Base-by-base conservation (phyloP, 2,329 filamentous ascomycete genomes). In the Alternaria infectoria region DNA sequence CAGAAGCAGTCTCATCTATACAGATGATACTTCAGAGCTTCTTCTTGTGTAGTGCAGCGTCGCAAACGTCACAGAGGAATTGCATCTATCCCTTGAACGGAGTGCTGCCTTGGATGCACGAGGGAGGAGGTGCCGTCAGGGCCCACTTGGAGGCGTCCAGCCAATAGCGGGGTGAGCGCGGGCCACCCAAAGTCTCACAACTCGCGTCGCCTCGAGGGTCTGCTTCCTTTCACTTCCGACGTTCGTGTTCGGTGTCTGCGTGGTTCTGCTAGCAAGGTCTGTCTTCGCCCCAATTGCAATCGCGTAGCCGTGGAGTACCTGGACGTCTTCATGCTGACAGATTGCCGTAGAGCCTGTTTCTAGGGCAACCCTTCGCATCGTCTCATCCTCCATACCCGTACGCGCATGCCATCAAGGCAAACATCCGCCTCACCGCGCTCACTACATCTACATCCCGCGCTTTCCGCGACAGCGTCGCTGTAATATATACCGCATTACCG, bases 361-460 rank as follows among this genome's bases (percentile, higher is more conserved):
- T 61, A 54, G 62, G 64, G 67, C 70, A 73, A 73, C 72, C 66
- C 69, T 72, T 49, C 65, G 62, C 59, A 45, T 66, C 65, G 44
- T 60, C 57, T 55, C 15, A n/a, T 57, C 57, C 54, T 64, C 54
- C 56, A 45, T 44, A n/a, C 45, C 50, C 32, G 15, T 44, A 51
- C 66, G 54, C 62, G 49, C 46, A 47, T 36, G 44, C 46, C 46
- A 47, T 57, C 54, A 59, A 71, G 66, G 64, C 69, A 69, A 68
- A 69, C 68, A 50, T 67, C 66, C 62, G 69, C 70, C 67, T 71
- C 59, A n/a, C 50, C 36, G 52, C 45, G 55, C 46, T 40, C 36
- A 40, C 28, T 57, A 55, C 57, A 21, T 55, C 52, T 45, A 52
- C 26, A 47, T 19, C 15, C 19, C 25, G 11, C 50, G 28, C n/a